Evolutionary conservation across 179 eudicot species (phyloP).

Genomic region (Beta macrorhiza): DNA sequence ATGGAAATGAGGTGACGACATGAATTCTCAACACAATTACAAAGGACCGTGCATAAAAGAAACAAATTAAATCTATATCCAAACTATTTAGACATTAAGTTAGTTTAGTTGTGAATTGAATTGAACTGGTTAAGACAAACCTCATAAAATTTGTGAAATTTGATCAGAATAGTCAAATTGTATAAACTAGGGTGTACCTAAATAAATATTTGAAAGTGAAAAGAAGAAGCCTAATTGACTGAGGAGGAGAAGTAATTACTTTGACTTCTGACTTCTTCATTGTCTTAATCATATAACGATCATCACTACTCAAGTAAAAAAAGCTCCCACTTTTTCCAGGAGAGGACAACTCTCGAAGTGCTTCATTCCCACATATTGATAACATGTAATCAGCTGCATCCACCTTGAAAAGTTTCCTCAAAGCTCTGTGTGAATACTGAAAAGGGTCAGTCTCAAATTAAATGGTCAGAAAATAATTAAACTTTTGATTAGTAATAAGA

Average conservation of each 20-base stretch:
- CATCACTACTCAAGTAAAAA: conserved; percentile 87
- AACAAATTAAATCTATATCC: no score
- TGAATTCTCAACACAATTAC: no score
- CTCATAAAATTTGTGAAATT: no score
- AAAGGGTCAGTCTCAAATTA: neutral
- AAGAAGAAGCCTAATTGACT: no score
- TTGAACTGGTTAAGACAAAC: no score
- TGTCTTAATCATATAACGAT: conserved; percentile 93
- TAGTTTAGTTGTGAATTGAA: no score
- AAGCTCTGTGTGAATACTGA: conserved; percentile 43
- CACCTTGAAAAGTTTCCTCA: conserved; percentile 87
- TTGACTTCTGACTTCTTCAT: conserved; percentile 90
- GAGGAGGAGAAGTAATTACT: conserved; percentile 46
- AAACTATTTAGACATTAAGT: no score
- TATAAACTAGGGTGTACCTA: no score
- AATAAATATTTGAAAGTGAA: no score
- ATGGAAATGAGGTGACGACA: no score
- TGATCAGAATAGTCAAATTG: no score
- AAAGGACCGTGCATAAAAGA: no score
- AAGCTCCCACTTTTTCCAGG: conserved; percentile 96
- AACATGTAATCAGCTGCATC: conserved; percentile 96
- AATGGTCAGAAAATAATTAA: neutral
- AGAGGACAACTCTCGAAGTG: conserved; percentile 87
- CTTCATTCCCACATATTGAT: conserved; percentile 84
- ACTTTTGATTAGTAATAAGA: neutral